These are phyloP conservation scores for Coniella vitis DNA, from an alignment of 2,329 filamentous ascomycete species.

Conservation along the genomic window DNA sequence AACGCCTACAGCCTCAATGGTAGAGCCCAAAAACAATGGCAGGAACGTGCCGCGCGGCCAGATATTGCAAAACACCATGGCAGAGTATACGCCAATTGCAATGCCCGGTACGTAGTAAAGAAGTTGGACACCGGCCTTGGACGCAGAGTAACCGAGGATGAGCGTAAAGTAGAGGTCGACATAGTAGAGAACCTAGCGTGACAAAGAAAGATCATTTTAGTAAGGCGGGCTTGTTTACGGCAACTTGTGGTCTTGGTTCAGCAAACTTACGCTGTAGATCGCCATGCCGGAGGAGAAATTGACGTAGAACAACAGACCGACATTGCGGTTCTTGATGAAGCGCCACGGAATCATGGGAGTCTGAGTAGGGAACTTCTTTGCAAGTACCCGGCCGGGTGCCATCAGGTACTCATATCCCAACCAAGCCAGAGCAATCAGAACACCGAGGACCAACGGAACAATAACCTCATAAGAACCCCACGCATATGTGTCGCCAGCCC, in stretches of 20 bases:
- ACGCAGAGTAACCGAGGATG: slow-evolving; percentile 45
- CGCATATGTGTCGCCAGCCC: slow-evolving; percentile 46
- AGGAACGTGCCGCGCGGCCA: slow-evolving; percentile 57
- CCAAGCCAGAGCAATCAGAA: slow-evolving; percentile 33
- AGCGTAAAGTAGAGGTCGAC: slow-evolving; percentile 63
- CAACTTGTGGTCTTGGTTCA: not conserved
- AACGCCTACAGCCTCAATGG: slow-evolving; percentile 52
- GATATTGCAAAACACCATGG: slow-evolving; percentile 53
- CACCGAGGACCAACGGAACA: slow-evolving; percentile 39
- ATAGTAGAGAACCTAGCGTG: slow-evolving; percentile 46
- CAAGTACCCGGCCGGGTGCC: slow-evolving; percentile 38
- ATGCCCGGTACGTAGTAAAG: slow-evolving; percentile 60
- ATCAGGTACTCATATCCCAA: slow-evolving; percentile 48
- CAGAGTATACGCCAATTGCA: slow-evolving; percentile 50
- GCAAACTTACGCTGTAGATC: slow-evolving; percentile 37
- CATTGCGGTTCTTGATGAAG: slow-evolving; percentile 50
- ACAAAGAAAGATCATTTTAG: slow-evolving; percentile 17
- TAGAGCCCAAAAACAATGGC: slow-evolving; percentile 48
- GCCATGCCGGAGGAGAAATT: slow-evolving; percentile 54
- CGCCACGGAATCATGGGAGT: slow-evolving; percentile 58
- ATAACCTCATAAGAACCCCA: slow-evolving; percentile 45
- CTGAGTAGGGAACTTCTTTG: slow-evolving; percentile 43
- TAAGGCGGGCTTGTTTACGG: not conserved
- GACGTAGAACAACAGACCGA: slow-evolving; percentile 52
- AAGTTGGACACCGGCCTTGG: slow-evolving; percentile 48